Evolutionary conservation across 768 basidiomycete genomes (phyloP).

Genomic region (Boletus huronensis): DNA sequence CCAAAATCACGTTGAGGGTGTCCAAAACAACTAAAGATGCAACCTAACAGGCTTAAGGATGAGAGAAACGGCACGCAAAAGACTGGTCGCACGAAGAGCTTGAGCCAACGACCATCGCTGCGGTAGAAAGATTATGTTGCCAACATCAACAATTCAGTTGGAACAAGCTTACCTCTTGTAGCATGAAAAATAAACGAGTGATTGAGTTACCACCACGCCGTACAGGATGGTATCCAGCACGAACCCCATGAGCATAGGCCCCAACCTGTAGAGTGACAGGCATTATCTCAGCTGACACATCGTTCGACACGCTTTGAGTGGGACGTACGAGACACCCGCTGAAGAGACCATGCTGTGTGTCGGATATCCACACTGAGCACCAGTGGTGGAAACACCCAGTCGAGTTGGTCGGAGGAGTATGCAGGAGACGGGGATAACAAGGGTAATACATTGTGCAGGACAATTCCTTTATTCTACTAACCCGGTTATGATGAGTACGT

Average conservation of each 20-base stretch:
- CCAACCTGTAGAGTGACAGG: conserved; percentile 21
- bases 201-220: conserved; percentile 35
- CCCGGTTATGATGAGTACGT: conserved; percentile 18
- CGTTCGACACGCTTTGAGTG: background rate
- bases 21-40: conserved; percentile 20
- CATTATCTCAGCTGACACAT: background rate
- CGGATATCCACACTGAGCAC: conserved; percentile 7
- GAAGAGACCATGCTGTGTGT: conserved; percentile 16
- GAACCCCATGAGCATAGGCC: conserved; percentile 36
- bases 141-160: background rate
- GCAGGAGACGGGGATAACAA: conserved; percentile 6
- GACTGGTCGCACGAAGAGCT: conserved; percentile 20
- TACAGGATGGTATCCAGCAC: conserved; percentile 35
- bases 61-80: background rate
- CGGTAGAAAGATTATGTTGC: background rate
- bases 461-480: conserved; percentile 11
- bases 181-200: conserved; percentile 29
- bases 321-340: conserved; percentile 23
- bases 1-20: conserved; percentile 24
- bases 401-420: conserved; percentile 1
- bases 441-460: background rate
- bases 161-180: conserved; percentile 22
- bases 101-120: conserved; percentile 23
- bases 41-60: conserved; percentile 13
- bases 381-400: conserved; percentile 2